A percentile compares a stretch with the other conserved stretches of the same genome.
Conservation (phyloP, 148 eudicot species). For the Beta vulgaris region DNA sequence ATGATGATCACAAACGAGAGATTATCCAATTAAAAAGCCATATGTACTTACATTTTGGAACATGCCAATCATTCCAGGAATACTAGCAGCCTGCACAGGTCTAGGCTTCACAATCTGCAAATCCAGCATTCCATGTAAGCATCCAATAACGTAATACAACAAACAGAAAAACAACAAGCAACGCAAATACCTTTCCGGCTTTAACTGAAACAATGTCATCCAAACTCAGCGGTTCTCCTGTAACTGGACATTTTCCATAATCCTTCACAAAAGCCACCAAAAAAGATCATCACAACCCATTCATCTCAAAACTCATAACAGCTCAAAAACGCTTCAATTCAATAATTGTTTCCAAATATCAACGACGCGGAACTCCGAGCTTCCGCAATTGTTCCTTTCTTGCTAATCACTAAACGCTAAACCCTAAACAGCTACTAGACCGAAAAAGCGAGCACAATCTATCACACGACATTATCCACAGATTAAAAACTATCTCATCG, state of each 20-base stretch:
- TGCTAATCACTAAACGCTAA: background rate
- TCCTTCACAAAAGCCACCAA: constrained; percentile 45
- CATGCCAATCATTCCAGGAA: constrained; percentile 98
- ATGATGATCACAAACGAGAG: no score
- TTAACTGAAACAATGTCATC: constrained; percentile 79
- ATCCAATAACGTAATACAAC: background rate
- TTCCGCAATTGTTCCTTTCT: background rate
- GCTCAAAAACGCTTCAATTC: no score
- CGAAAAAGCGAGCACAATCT: no score
- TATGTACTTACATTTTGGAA: constrained; percentile 78
- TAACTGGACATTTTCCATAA: constrained; percentile 87
- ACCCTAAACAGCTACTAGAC: background rate
- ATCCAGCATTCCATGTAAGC: constrained; percentile 2
- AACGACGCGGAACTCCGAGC: no score
- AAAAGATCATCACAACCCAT: background rate
- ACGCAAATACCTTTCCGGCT: constrained; percentile 71
- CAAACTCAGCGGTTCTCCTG: constrained; percentile 76
- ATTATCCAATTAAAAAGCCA: background rate
- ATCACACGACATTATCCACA: background rate
- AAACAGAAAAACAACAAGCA: background rate
- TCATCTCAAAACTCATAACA: background rate
- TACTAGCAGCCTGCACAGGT: constrained; percentile 92
- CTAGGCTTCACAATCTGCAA: constrained; percentile 97
- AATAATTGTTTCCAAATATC: no score
- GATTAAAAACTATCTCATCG: background rate